phyloP scores from a whole-genome alignment of 169 alveolate species.

The Plasmodium vinckei region DNA sequence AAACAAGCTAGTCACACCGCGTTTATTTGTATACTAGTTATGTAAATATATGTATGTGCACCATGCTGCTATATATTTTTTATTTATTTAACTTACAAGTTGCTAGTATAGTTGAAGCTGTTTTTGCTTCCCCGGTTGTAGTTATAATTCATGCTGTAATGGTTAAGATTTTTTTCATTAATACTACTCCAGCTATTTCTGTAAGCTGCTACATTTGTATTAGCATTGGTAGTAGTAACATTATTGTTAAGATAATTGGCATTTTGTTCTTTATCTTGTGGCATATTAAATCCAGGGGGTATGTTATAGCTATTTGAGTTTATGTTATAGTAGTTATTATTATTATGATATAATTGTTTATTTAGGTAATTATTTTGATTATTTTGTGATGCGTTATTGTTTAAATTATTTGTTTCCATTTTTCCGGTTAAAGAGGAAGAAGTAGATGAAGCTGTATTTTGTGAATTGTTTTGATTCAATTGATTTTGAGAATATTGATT shows the following conservation, averaged over 20 bases:
- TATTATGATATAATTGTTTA: conserved; percentile 45
- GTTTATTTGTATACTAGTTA: no score
- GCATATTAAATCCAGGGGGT: conserved; percentile 60
- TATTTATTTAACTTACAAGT: conserved; percentile 37
- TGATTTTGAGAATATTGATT: conserved; percentile 60
- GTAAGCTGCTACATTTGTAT: conserved; percentile 30
- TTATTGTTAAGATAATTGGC: conserved; percentile 26
- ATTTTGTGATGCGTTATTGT: conserved; percentile 17
- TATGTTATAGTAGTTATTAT: conserved; percentile 34
- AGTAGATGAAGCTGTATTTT: conserved; percentile 64
- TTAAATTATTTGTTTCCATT: conserved; percentile 47
- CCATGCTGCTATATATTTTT: no score
- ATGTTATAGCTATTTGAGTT: conserved; percentile 49
- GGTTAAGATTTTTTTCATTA: conserved; percentile 64
- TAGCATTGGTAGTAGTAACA: conserved; percentile 44
- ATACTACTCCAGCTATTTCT: conserved; percentile 60
- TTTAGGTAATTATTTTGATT: conserved; percentile 33
- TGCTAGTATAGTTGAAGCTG: conserved; percentile 42
- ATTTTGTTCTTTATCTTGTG: conserved; percentile 72
- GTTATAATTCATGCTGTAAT: conserved; percentile 49
- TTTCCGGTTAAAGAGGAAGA: conserved; percentile 69
- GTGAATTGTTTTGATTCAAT: conserved; percentile 42
- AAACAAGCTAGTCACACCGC: no score
- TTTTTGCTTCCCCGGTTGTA: conserved; percentile 52
- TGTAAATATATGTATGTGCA: no score